phyloP scores from a whole-genome alignment of 2,329 filamentous ascomycete genomes.

The Teratosphaeria zuluensis region DNA sequence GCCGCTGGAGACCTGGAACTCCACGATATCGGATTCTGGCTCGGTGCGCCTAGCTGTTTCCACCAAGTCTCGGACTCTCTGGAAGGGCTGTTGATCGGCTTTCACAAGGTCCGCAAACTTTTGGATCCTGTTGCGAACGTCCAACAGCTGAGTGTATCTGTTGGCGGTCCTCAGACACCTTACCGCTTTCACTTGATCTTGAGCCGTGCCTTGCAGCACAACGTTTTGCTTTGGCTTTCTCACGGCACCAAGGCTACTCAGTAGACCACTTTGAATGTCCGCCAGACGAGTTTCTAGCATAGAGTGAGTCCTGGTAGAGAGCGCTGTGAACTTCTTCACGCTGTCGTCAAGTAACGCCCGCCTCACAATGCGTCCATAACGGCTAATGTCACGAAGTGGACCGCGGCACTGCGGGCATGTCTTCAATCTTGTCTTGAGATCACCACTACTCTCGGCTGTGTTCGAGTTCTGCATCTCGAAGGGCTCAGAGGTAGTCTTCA shows the following conservation, averaged over 20 bases:
- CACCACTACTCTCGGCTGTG: not conserved
- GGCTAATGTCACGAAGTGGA: slow-evolving; percentile 45
- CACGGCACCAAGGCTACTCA: not conserved
- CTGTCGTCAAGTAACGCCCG: slow-evolving; percentile 52
- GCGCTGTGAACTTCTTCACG: slow-evolving; percentile 55
- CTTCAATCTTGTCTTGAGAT: slow-evolving; percentile 29
- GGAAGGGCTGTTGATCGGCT: slow-evolving; percentile 42
- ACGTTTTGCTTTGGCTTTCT: not conserved
- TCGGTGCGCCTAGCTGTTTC: slow-evolving; percentile 29
- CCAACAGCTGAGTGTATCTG: slow-evolving; percentile 3
- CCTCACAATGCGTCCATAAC: slow-evolving; percentile 54
- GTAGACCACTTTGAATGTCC: slow-evolving; percentile 6
- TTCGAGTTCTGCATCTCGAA: not conserved
- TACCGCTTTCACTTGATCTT: slow-evolving; percentile 1
- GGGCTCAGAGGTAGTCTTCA: slow-evolving; percentile 19
- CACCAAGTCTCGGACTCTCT: slow-evolving; percentile 38
- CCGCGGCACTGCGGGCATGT: slow-evolving; percentile 53
- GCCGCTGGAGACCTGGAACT: slow-evolving; percentile 3
- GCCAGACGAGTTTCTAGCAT: slow-evolving; percentile 30
- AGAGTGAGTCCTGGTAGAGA: slow-evolving; percentile 28
- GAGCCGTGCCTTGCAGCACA: not conserved
- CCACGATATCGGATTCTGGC: slow-evolving; percentile 2
- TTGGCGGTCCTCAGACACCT: not conserved
- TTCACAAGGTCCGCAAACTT: slow-evolving; percentile 23
- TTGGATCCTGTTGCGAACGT: slow-evolving; percentile 14